Evolutionary conservation across 2,329 filamentous ascomycete species (phyloP).

Genomic region (Emmonsia crescens): DNA sequence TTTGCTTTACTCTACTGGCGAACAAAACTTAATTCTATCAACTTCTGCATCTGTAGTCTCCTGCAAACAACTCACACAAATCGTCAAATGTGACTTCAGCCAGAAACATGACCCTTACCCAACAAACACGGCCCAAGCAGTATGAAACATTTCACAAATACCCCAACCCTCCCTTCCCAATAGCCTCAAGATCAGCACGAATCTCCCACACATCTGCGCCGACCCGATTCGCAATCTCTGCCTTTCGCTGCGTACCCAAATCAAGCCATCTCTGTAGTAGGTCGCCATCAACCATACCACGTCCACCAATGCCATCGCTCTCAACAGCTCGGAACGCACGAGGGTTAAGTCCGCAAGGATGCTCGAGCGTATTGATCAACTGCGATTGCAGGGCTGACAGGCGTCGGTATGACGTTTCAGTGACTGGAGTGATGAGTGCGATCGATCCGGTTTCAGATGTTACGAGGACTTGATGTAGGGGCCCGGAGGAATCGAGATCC

Average conservation of each 20-base stretch:
- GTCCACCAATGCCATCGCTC: constrained; percentile 39
- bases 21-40: neutral
- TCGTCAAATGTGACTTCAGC: neutral
- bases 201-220: constrained; percentile 59
- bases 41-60: neutral
- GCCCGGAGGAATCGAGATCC: constrained; percentile 18
- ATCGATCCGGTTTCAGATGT: constrained; percentile 67
- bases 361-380: constrained; percentile 62
- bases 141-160: constrained; percentile 22
- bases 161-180: constrained; percentile 53
- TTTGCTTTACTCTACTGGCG: neutral
- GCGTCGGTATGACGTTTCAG: constrained; percentile 72
- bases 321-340: constrained; percentile 58
- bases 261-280: constrained; percentile 66
- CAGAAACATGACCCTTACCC: neutral
- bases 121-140: neutral
- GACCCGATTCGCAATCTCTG: constrained; percentile 63
- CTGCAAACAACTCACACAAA: neutral
- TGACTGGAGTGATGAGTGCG: constrained; percentile 63
- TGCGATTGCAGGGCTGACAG: constrained; percentile 73
- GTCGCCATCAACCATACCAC: constrained; percentile 68
- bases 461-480: constrained; percentile 49
- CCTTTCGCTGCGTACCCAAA: constrained; percentile 57
- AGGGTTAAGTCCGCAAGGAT: constrained; percentile 71
- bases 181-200: constrained; percentile 55